Percentiles rank a stretch among this genome's conserved stretches.
phyloP scores from a whole-genome alignment of 1,284 basidiomycete species.

The Malassezia globosa region DNA sequence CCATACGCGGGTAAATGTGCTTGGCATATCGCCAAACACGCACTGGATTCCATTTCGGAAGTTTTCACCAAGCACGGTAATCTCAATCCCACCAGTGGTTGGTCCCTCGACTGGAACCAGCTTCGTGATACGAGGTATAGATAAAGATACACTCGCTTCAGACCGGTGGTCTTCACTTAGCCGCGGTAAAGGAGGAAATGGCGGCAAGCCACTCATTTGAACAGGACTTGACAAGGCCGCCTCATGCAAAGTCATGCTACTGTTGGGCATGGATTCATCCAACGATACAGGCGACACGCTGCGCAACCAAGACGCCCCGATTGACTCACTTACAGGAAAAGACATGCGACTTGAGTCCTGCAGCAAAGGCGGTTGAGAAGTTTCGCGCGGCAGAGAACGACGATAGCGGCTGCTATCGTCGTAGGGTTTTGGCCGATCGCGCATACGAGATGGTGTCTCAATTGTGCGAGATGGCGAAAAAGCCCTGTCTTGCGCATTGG shows the following conservation, averaged over 20 bases:
- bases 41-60: constrained; percentile 60
- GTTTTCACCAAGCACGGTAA: constrained; percentile 69
- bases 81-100: constrained; percentile 69
- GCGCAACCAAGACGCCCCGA: not conserved
- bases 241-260: not conserved
- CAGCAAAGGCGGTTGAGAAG: not conserved
- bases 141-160: not conserved
- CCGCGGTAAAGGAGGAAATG: not conserved
- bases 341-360: not conserved
- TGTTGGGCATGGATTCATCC: not conserved
- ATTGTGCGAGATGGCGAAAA: constrained; percentile 9
- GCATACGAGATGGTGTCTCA: constrained; percentile 9
- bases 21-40: constrained; percentile 72
- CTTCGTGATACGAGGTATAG: constrained; percentile 34
- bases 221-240: not conserved
- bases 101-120: constrained; percentile 74
- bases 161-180: not conserved
- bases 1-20: constrained; percentile 78
- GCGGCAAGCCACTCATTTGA: not conserved
- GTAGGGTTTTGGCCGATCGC: constrained; percentile 35
- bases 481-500: constrained; percentile 1
- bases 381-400: not conserved
- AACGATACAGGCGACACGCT: not conserved
- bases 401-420: constrained; percentile 24
- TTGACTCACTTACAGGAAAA: constrained; percentile 4